These are phyloP conservation scores for Noccaea bulbosa DNA, from an alignment of 345 rosid species.

Conservation along the genomic window DNA sequence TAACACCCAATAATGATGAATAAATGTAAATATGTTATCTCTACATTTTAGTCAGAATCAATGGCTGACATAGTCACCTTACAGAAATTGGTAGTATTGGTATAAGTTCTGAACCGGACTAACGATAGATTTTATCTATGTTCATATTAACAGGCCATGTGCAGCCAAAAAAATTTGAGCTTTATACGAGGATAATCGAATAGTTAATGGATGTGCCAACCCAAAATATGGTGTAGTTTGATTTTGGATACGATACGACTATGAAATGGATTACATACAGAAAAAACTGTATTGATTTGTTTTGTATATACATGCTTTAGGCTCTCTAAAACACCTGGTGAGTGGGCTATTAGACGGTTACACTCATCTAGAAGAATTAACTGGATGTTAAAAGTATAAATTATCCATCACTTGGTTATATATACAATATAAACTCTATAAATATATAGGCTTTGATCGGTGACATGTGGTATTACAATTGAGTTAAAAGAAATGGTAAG, in stretches of 20 bases:
- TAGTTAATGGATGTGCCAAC: background rate
- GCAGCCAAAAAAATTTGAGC: background rate
- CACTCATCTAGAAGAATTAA: too few species aligned
- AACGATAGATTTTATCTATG: background rate
- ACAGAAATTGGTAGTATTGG: slow-evolving; percentile 6
- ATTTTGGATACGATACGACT: background rate
- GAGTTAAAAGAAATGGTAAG: too few species aligned
- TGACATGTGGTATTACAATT: too few species aligned
- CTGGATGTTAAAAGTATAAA: too few species aligned
- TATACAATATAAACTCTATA: too few species aligned
- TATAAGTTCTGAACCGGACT: slow-evolving; percentile 5
- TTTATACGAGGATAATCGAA: background rate
- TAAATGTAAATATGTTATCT: background rate
- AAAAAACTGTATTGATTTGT: background rate
- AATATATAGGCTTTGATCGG: too few species aligned
- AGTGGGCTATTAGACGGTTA: too few species aligned
- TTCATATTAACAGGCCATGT: background rate
- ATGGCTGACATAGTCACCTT: slow-evolving; percentile 13
- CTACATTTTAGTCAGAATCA: slow-evolving; percentile 4
- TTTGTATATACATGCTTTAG: background rate
- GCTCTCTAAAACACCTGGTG: too few species aligned
- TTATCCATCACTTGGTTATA: too few species aligned
- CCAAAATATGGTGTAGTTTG: background rate
- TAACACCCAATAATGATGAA: slow-evolving; percentile 29
- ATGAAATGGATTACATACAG: background rate